Evolutionary conservation across 805 yeast species (phyloP), one percentile per base, ranked within the genome.

Genomic region (Metschnikowia hibisci): DNA sequence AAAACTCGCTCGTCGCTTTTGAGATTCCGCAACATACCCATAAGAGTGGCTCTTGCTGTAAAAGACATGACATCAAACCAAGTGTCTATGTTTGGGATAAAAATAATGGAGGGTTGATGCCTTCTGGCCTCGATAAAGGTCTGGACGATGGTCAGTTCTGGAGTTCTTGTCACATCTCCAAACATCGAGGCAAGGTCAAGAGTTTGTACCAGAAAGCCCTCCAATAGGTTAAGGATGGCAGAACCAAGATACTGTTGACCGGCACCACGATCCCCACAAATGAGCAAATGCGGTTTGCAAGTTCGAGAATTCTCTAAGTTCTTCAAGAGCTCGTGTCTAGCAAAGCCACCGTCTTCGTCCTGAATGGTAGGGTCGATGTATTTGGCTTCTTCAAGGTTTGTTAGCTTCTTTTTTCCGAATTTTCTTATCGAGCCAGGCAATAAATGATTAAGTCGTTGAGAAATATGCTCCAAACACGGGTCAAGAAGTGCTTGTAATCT

Each of bases 241-340:
- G 89, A 73, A 3, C 89, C 84, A 7, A 93, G 60, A 59, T 91
- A 89, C 50, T 80, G 84, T 56, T 90, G 96, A 1, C 98, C 99
- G 61, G 78, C 78, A 0, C 98, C 97, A 11, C 71, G 66, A 1
- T 69, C 67, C 4, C 98, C 97, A 34, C 80, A 65, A 2, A 93
- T 70, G 22, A 89, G 65, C 26, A 93, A 63, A 50, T 93, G 77
- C 2, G 99, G 99, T 49, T 86, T 78, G 60, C 82, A 90, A 1
- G 86, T 71, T 48, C 97, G 71, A 3, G 93, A 69, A 33, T 67
- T 65, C 51, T 71, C 80, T 41, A 76, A 67, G 31, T 56, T 67
- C 32, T 68, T 62, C 30, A 78, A 60, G 23, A 84, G 68, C 53
- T 87, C 83, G 54, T 86, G 88, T 47, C 78, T 77, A 8, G 74